Conservation (phyloP, 2,329 filamentous ascomycete genomes). For the Lachnellula subtilissima region DNA sequence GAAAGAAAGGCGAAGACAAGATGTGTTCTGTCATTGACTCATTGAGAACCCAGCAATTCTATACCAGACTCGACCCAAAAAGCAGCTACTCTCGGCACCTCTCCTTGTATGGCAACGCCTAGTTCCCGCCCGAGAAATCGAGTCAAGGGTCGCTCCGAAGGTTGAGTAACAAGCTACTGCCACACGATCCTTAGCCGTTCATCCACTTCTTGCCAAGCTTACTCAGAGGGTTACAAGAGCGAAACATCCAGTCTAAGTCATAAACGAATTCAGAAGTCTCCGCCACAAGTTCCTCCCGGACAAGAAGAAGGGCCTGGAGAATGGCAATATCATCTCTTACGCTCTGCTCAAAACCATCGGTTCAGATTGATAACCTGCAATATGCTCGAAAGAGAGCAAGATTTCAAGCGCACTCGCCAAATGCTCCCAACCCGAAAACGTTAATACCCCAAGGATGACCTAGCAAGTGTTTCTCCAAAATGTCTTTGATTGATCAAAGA, state of each 20-base stretch:
- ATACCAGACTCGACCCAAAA: no score
- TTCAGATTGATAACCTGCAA: background rate
- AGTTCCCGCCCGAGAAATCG: no score
- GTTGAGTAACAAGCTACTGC: no score
- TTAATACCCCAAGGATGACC: conserved; percentile 18
- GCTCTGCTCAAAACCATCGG: conserved; percentile 21
- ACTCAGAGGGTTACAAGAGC: conserved; percentile 4
- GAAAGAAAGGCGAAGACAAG: no score
- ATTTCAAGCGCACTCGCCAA: conserved; percentile 19
- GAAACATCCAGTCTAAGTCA: conserved; percentile 26
- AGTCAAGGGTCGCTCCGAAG: no score
- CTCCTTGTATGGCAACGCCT: no score
- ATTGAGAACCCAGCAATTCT: no score
- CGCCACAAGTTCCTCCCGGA: conserved; percentile 24
- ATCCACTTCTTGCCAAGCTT: no score
- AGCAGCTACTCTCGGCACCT: no score
- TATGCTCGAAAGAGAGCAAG: background rate
- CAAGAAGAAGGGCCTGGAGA: conserved; percentile 17
- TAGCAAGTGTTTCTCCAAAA: conserved; percentile 18
- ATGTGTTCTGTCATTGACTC: no score
- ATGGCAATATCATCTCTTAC: conserved; percentile 24
- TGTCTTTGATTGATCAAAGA: conserved; percentile 18
- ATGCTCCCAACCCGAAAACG: conserved; percentile 23
- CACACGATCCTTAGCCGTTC: no score
- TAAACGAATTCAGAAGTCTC: conserved; percentile 18